Conservation (phyloP, 164 flowering plant species). For the Berberis thunbergii region DNA sequence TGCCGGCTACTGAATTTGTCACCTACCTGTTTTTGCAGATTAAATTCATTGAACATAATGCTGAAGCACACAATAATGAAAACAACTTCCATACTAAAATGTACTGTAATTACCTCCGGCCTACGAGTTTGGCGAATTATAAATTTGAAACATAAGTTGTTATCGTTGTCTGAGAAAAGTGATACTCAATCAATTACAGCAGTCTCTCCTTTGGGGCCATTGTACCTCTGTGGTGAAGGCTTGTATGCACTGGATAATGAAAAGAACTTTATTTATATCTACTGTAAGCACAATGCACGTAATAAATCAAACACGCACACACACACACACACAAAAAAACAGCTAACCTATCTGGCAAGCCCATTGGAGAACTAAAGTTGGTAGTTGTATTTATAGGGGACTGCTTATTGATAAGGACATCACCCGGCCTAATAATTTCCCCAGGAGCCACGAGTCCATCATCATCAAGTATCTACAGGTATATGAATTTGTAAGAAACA, state of each 20-base stretch:
- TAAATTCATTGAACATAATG: not conserved
- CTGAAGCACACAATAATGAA: too few species aligned
- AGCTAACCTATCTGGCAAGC: slow-evolving; percentile 41
- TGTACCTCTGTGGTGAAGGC: slow-evolving; percentile 29
- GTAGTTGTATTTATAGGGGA: slow-evolving; percentile 35
- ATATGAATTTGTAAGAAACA: too few species aligned
- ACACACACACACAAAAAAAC: not conserved
- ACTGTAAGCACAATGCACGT: not conserved
- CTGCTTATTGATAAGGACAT: slow-evolving; percentile 60
- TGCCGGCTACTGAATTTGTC: slow-evolving; percentile 99
- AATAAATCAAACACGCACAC: not conserved
- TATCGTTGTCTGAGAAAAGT: slow-evolving; percentile 44
- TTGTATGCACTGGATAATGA: slow-evolving; percentile 39
- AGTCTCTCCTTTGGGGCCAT: slow-evolving; percentile 69
- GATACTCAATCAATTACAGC: slow-evolving; percentile 78
- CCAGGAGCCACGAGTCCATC: slow-evolving; percentile 98
- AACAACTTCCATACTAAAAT: too few species aligned
- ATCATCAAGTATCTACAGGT: slow-evolving; percentile 62
- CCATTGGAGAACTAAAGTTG: slow-evolving; percentile 13
- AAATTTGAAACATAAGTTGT: slow-evolving; percentile 49
- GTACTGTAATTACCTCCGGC: slow-evolving; percentile 54
- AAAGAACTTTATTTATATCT: not conserved
- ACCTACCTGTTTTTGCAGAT: slow-evolving; percentile 49
- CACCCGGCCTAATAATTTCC: slow-evolving; percentile 55
- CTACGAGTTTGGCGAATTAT: slow-evolving; percentile 85